A percentile compares a stretch with the other conserved stretches of the same genome.
These are phyloP conservation scores for Dendrocalamus sinicus DNA, from an alignment of 176 grass and related monocot genomes.

Conservation along the genomic window DNA sequence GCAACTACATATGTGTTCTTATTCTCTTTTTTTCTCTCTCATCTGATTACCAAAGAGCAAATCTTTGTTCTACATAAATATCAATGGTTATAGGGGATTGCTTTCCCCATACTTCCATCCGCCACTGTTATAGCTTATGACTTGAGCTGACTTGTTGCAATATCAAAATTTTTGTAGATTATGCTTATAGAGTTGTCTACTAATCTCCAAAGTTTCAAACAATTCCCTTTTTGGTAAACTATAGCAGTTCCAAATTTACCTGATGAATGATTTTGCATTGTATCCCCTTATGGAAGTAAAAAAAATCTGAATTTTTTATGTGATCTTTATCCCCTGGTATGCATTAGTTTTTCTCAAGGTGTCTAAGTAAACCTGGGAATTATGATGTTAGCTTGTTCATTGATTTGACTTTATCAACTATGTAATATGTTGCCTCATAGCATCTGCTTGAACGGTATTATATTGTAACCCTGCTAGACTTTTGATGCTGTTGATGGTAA, in stretches of 20 bases:
- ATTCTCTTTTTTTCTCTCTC: background rate
- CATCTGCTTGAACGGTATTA: conserved; percentile 35
- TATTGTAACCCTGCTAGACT: conserved; percentile 67
- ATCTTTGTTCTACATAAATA: background rate
- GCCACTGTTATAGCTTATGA: background rate
- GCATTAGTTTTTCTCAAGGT: background rate
- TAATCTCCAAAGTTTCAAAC: background rate
- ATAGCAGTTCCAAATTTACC: background rate
- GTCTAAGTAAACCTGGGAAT: background rate
- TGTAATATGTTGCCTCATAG: background rate
- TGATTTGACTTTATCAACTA: conserved; percentile 28
- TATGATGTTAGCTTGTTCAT: conserved; percentile 12
- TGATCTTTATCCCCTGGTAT: conserved; percentile 13
- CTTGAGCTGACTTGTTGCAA: background rate
- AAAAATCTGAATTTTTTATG: background rate
- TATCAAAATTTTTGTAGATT: background rate
- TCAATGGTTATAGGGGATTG: background rate
- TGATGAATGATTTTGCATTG: background rate
- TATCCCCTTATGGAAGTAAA: background rate
- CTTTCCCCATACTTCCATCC: background rate
- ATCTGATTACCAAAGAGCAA: conserved; percentile 7
- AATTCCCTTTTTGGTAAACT: conserved; percentile 6
- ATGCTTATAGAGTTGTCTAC: background rate
- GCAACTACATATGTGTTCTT: background rate
- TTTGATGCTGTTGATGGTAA: conserved; percentile 99